Base-by-base conservation (phyloP, 2,329 filamentous ascomycete species). In the Microascus cirrosus region DNA sequence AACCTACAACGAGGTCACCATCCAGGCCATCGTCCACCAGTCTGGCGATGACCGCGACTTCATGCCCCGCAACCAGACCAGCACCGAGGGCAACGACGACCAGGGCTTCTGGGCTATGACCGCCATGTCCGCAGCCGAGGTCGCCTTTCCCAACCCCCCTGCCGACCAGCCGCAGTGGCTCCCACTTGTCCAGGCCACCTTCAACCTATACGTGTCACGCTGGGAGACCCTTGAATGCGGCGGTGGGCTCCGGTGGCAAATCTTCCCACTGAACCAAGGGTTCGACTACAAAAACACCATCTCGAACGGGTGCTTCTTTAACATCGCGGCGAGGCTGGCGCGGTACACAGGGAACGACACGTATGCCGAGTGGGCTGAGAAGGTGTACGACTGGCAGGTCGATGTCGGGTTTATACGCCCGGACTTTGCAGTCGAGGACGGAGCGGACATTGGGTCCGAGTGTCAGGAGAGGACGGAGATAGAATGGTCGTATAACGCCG, bases 91-190 rank as follows among this genome's bases (percentile, higher is more conserved):
- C 62, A 90, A 89, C 70, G 87, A 90, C 62, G 87, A 90, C 64
- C 87, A 90, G 69, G 85, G 87, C 6, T 93, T 94, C 71, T 95
- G 90, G 90, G 88, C 82, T n/a, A 80, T 94, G 75, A 83, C 89
- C 1, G 87, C 86, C 60, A 87, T 95, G 77, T 80, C 82, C 11
- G 90, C 90, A 2, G 86, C 87, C 42, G 90, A 95, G 71, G 82
- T 85, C 65, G 84, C 84, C 61, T 93, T 87, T 65, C 85, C 86
- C 1, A 80, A 90, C 64, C 85, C 87, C 4, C 78, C 81, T 0
- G 62, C 74, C 0, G 80, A 78, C 59, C 68, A 84, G 57, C 83
- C 87, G 0, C 84, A 87, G 61, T 95, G 88, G 88, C 77, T 94
- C n/a, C 83, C 85, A 7, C 78, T 94, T 57, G 85, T 81, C 0